Evolutionary conservation across 768 basidiomycete species (phyloP), one percentile per base, ranked within the genome.

Genomic region (Auricularia cornea): DNA sequence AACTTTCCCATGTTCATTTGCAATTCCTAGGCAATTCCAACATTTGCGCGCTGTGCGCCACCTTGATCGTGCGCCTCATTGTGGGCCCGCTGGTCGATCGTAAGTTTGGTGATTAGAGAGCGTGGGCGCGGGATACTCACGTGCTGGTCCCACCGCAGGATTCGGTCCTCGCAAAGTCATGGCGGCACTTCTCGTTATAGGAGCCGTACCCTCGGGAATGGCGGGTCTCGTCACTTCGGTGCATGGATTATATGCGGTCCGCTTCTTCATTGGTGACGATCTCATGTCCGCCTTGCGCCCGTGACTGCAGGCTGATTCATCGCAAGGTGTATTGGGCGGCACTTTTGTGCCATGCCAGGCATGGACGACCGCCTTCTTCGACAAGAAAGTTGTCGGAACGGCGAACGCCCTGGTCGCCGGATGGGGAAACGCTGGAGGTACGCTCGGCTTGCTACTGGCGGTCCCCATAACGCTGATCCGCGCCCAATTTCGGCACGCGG

Each of bases 291-390:
- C n/a, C n/a, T n/a, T n/a, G n/a, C n/a, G n/a, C 32, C 48, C 6
- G 18, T 62, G 26, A 31, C n/a, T 10, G 57, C 18, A 59, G 35
- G 12, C 57, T 60, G 10, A 33, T 14, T 23, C 44, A 66, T 41
- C 69, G 68, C 28, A 18, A 48, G 44, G 44, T 6, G 81, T 86
- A 54, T 75, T 85, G 2, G 85, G 85, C 6, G 85, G 74, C 0
- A 82, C 83, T 1, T 86, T 87, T 63, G 83, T 87, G 1, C 79
- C 84, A 3, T 84, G 83, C 64, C 81, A 84, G 61, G 80, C 81
- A 3, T 84, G 85, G 83, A 84, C 84, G 10, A 83, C 85, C 0
- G 73, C 72, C 3, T 85, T 86, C 72, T 87, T 83, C 69, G 83
- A 85, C 70, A 84, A 80, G 54, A 71, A 71, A 56, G 69, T 77